Evolutionary conservation across 106 monocot species (phyloP), one percentile per base, ranked within the genome.

Genomic region (Acanthochlamys bracteata): DNA sequence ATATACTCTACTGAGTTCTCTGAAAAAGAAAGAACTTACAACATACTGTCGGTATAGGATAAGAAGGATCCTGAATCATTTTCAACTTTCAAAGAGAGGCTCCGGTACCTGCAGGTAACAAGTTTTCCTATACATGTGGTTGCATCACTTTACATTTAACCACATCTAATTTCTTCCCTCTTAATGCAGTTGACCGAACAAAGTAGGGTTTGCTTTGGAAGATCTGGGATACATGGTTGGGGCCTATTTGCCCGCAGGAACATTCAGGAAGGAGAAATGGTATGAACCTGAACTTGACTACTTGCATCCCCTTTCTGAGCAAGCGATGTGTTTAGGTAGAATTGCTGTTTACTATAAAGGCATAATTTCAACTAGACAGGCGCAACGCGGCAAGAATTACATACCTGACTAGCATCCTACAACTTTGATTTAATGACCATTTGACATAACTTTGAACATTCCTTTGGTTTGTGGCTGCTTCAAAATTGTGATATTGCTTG

Each of bases 231-330:
- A 70, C 98, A 99, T 77, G 98, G 98, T 53, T 99, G 98, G 98
- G 98, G 98, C 45, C 83, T 99, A 40, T 89, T 99, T 73, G 98
- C 98, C 20, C 81, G 86, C 20, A 76, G 79, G 61, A 83, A 77
- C 70, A 92, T 99, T 77, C 86, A 89, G 75, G 92, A 88, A 77
- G 98, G 98, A 69, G 92, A 99, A 66, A 99, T 99, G 98, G 98
- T 99, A 95, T 39, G 10, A 51, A 55, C 55, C 55, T 13, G n/a
- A 17, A 20, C 55, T 1, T 19, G n/a, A 2, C n/a, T 19, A 15
- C 3, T 1, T 20, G n/a, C 8, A 21, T 20, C 7, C 20, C 20
- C 20, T 55, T 55, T 55, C 7, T 55, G 20, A 55, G 22, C 4
- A 55, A 22, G 15, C 22, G 4, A 55, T 55, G 55, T 55, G 49